phyloP scores from a whole-genome alignment of 2,329 filamentous ascomycete genomes.

The Venturia pyrina region DNA sequence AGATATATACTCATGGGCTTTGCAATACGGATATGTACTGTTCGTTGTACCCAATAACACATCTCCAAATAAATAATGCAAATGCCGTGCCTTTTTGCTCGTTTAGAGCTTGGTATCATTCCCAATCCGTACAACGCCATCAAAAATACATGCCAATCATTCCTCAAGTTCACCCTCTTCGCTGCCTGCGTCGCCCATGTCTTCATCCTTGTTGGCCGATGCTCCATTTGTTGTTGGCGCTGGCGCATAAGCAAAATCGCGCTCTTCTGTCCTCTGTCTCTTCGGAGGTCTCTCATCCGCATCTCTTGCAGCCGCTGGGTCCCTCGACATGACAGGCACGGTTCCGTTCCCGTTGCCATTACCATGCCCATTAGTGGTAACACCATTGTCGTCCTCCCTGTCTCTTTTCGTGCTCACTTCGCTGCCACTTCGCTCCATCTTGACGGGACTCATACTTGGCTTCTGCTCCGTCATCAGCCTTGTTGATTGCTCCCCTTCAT shows the following conservation, averaged over 20 bases:
- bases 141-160: constrained; percentile 13
- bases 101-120: constrained; percentile 4
- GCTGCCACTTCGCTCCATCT: constrained; percentile 18
- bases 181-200: constrained; percentile 21
- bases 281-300: constrained; percentile 5
- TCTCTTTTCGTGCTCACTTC: constrained; percentile 20
- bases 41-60: not conserved
- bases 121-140: not conserved
- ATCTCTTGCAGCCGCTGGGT: not conserved
- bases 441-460: constrained; percentile 14
- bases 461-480: constrained; percentile 22
- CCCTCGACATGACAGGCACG: not conserved
- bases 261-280: constrained; percentile 8
- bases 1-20: not conserved
- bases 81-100: not conserved
- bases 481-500: constrained; percentile 21
- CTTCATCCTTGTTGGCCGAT: not conserved
- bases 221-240: constrained; percentile 8
- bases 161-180: constrained; percentile 32
- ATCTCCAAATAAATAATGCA: not conserved
- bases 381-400: constrained; percentile 17
- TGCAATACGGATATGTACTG: not conserved
- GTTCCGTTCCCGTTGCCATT: constrained; percentile 20
- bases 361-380: constrained; percentile 17
- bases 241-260: not conserved